Evolutionary conservation across 1,139 yeast species (phyloP), one percentile per base, ranked within the genome.

Genomic region (Tardiomyces blankii): DNA sequence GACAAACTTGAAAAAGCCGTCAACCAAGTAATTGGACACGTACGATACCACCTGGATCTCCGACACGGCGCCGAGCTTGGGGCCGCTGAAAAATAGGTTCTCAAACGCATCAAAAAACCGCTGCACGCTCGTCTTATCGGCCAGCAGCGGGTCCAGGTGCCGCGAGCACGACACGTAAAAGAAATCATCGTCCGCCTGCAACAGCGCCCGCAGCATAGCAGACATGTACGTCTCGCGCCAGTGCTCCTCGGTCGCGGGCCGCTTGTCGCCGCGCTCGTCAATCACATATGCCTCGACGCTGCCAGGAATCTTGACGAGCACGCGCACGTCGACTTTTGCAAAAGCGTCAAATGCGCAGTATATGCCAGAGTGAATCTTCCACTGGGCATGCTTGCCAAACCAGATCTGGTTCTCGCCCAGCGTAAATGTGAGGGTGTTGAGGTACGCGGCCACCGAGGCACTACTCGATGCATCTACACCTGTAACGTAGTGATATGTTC

Each of bases 191-290:
- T 82, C 88, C 38, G 81, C 73, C 51, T 79, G 84, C 42, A 87
- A 65, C 25, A 89, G 62, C 19, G 87, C 70, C 55, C 98, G 72
- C 41, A 87, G 75, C 54, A 88, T 70, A 2, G 84, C 75, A 50
- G 87, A 79, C 44, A 87, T 80, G 62, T 78, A 85, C 0, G 94
- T 77, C 61, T 91, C 96, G 32, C 72, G 70, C 97, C 97, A 89
- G 33, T 75, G 49, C 28, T 62, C 59, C 1, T 68, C 70, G 14
- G 65, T 61, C 13, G 69, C 65, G 25, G 47, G 49, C 30, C 59
- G 58, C 51, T 67, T 69, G 45, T 75, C 77, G 19, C 81, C 81
- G 39, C 67, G 63, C 8, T 69, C 67, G 51, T 75, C 77, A 45
- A 85, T 69, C 19, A 81, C 74, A 60, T 77, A 82, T 1, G 94